A percentile compares a stretch with the other conserved stretches of the same genome.
Conservation (phyloP, 176 grass and related monocot genomes). For the Areca catechu region DNA sequence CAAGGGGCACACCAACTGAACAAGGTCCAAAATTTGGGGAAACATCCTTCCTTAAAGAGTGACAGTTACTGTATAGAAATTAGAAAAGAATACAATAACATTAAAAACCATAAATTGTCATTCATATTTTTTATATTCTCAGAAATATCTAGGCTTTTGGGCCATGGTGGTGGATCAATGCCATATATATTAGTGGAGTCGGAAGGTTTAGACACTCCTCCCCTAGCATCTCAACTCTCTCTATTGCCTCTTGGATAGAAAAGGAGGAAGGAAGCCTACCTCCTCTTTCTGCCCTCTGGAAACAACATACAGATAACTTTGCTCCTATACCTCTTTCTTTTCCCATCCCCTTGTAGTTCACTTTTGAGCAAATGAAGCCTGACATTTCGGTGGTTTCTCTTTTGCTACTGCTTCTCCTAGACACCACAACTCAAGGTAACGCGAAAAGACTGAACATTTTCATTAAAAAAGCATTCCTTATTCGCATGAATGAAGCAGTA, state of each 20-base stretch:
- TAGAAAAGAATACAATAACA: conserved; percentile 9
- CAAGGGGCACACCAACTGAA: conserved; percentile 8
- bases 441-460: no score
- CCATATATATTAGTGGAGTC: conserved; percentile 43
- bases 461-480: no score
- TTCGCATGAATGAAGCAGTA: no score
- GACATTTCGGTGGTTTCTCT: conserved; percentile 24
- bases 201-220: conserved; percentile 6
- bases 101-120: conserved; percentile 5
- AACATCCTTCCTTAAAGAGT: conserved; percentile 66
- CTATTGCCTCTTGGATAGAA: conserved; percentile 8
- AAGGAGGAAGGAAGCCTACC: no score
- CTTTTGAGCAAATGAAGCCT: conserved; percentile 44
- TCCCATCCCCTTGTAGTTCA: background rate
- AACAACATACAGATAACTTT: no score
- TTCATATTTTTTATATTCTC: conserved; percentile 7
- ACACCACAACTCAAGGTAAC: conserved; percentile 51
- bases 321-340: conserved; percentile 1
- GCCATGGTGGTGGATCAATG: no score
- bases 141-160: background rate
- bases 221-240: conserved; percentile 11
- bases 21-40: conserved; percentile 36
- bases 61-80: conserved; percentile 38
- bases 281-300: no score
- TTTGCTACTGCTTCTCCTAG: conserved; percentile 41